These are phyloP conservation scores for Auxenochlorella protothecoides DNA, from an alignment of 139 green algal species.

Conservation along the genomic window DNA sequence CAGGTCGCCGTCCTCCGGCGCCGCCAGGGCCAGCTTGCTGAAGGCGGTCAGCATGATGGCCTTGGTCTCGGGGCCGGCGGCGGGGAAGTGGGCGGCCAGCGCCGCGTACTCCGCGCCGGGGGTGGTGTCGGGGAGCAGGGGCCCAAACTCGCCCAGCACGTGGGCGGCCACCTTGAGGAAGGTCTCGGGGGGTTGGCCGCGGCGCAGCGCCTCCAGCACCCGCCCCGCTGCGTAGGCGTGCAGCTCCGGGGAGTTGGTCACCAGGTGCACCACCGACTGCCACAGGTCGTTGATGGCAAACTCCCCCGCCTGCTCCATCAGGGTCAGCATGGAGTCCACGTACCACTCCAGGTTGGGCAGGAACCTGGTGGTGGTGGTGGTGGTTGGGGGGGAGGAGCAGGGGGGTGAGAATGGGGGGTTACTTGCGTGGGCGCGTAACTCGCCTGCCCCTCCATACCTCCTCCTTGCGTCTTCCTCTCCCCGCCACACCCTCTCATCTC, in stretches of 20 bases:
- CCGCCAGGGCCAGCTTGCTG: slow-evolving; percentile 45
- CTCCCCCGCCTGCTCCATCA: slow-evolving; percentile 89
- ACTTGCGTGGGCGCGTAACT: too few relatives aligned
- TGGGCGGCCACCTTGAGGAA: slow-evolving; percentile 69
- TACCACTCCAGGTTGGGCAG: slow-evolving; percentile 69
- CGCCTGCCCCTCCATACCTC: too few relatives aligned
- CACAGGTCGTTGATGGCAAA: slow-evolving; percentile 91
- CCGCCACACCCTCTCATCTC: slow-evolving; percentile 4
- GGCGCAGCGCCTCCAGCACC: slow-evolving; percentile 49
- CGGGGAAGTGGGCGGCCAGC: slow-evolving; percentile 64
- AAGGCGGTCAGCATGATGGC: slow-evolving; percentile 79
- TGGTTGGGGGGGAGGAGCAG: neutral
- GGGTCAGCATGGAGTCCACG: slow-evolving; percentile 72
- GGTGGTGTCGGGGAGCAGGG: slow-evolving; percentile 28
- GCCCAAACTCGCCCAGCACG: slow-evolving; percentile 85
- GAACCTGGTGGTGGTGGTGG: slow-evolving; percentile 19
- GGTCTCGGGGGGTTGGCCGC: slow-evolving; percentile 55
- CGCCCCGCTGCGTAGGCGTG: slow-evolving; percentile 69
- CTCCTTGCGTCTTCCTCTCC: too few relatives aligned
- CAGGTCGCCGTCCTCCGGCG: slow-evolving; percentile 43
- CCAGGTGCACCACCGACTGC: slow-evolving; percentile 81
- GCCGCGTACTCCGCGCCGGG: slow-evolving; percentile 60
- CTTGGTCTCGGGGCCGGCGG: slow-evolving; percentile 47
- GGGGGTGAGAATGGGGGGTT: too few relatives aligned
- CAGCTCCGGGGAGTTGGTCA: slow-evolving; percentile 84